Base-by-base conservation (phyloP, 495 filamentous ascomycete species). In the Trichocladium antarcticum region DNA sequence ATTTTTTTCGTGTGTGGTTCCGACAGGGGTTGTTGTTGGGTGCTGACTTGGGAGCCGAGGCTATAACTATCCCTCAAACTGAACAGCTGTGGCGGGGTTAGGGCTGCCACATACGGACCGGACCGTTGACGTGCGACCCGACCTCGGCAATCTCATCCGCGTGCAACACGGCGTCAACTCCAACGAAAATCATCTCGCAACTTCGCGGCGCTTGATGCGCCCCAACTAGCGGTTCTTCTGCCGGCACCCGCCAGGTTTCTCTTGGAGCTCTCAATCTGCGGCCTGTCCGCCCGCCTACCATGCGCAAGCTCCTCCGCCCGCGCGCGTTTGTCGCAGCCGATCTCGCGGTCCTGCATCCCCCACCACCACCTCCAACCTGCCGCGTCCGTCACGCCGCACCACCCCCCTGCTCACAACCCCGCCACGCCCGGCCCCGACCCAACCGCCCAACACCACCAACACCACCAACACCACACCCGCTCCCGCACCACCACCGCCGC, bases 221-320 rank as follows among this genome's bases (percentile, higher is more conserved):
- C 36, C 16, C 16, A 11, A 21, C 31, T 34, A 48, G 12, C 45
- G 45, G 45, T 27, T 28, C 3, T 12, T 20, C 6, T 12, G 45
- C 27, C 21, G 37, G 17, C 10, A 1, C 6, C 12, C 32, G 17
- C 7, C 2, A 2, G 5, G 17, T 14, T 31, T 34, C n/a, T 5
- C 10, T 3, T 10, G 2, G 34, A 28, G 19, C 7, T 14, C 19
- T 3, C 1, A 15, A 8, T 38, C 17, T 17, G 1, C 11, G 1
- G 16, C 19, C 19, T 1, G n/a, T n/a, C 3, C 6, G 21, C 5
- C 17, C 19, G 16, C 19, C 19, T 11, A 14, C 17, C 45, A 48
- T 48, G 45, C 32, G 32, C 6, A 48, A 16, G 27, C 6, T 41
- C 45, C 12, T 48, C 45, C 37, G 45, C 16, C 12, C 45, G 15